Conservation (phyloP, 2,329 filamentous ascomycete species). For the Microsporum audouinii region DNA sequence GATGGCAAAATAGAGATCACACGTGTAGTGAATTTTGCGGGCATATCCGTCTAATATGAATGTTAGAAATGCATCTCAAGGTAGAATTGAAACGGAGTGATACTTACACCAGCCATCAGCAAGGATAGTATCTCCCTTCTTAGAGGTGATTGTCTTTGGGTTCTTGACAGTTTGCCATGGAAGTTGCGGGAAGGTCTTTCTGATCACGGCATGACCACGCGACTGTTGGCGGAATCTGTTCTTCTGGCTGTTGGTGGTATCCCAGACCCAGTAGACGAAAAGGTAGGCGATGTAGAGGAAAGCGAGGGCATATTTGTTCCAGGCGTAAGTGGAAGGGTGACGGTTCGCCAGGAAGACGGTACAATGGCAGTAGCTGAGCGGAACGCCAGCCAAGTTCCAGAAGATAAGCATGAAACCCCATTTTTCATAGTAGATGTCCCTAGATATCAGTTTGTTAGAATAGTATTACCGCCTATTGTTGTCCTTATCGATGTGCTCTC, state of each 20-base stretch:
- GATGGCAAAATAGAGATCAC: conserved; percentile 65
- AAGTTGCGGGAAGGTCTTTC: conserved; percentile 80
- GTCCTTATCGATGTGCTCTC: conserved; percentile 11
- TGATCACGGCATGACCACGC: conserved; percentile 49
- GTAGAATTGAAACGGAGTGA: not conserved
- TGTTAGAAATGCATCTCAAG: not conserved
- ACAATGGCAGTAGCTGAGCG: conserved; percentile 86
- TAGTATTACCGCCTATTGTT: not conserved
- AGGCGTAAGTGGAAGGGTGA: conserved; percentile 62
- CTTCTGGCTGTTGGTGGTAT: conserved; percentile 86
- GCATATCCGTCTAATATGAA: conserved; percentile 50
- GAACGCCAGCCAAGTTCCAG: conserved; percentile 90
- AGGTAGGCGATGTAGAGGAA: conserved; percentile 61
- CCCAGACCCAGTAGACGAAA: conserved; percentile 83
- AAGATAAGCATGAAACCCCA: conserved; percentile 97
- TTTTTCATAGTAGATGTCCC: conserved; percentile 95
- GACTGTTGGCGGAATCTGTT: conserved; percentile 78
- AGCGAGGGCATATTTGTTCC: conserved; percentile 57
- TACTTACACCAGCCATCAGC: conserved; percentile 70
- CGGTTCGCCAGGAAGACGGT: conserved; percentile 82
- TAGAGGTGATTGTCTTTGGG: conserved; percentile 63
- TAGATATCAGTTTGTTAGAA: conserved; percentile 18
- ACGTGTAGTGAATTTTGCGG: conserved; percentile 71
- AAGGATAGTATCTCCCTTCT: conserved; percentile 63
- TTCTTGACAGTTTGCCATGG: conserved; percentile 76